These are phyloP conservation scores for Penicillium desertorum DNA, from an alignment of 495 filamentous ascomycete species.

Conservation along the genomic window DNA sequence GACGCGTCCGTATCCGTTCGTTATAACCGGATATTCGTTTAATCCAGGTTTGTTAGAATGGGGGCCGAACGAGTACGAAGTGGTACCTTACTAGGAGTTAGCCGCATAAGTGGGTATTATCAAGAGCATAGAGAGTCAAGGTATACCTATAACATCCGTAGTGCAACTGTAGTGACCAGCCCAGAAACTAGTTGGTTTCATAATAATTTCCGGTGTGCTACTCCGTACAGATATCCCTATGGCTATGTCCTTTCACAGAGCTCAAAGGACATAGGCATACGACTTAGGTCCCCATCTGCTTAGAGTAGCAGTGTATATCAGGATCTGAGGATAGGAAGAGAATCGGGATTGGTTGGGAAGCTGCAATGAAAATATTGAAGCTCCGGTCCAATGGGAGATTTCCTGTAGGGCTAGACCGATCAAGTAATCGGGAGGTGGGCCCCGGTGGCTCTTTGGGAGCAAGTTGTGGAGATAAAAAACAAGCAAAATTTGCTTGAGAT, in stretches of 20 bases:
- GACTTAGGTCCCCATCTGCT: too few species aligned
- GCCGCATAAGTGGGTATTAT: constrained; percentile 1
- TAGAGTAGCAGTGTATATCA: background rate
- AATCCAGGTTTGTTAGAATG: too few species aligned
- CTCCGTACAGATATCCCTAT: background rate
- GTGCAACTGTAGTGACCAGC: background rate
- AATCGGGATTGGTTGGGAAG: background rate
- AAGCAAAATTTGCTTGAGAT: background rate
- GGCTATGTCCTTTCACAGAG: background rate
- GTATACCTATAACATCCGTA: background rate
- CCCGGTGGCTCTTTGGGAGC: background rate
- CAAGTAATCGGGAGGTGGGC: background rate
- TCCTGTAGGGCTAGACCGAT: constrained; percentile 1
- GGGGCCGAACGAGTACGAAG: too few species aligned
- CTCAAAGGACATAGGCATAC: background rate
- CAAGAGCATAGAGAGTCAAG: background rate
- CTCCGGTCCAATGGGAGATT: constrained; percentile 1
- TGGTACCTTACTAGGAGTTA: constrained; percentile 3
- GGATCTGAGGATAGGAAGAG: background rate
- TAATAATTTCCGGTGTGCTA: background rate
- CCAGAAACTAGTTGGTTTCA: background rate
- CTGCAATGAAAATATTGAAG: background rate
- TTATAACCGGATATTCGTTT: too few species aligned
- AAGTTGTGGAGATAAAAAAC: background rate
- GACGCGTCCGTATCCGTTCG: too few species aligned